Evolutionary conservation across 495 filamentous ascomycete species (phyloP).

Genomic region (Penicillium ucsense): DNA sequence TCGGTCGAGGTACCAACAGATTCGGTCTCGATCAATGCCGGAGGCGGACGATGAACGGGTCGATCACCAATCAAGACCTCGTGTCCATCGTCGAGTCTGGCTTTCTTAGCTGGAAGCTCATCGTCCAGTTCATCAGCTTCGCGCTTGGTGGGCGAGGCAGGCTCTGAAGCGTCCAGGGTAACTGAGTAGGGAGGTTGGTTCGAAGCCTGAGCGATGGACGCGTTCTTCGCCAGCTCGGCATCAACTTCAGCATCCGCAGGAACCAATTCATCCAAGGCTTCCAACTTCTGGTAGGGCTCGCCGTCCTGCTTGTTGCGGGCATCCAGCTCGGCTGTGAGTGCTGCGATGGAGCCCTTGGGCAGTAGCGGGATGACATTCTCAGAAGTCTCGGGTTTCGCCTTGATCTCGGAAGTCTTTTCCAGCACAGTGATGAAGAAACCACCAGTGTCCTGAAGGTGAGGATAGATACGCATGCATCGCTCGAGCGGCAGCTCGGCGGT

Average conservation of each 20-base stretch:
- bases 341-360: slow-evolving; percentile 38
- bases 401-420: slow-evolving; percentile 84
- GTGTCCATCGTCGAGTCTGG: slow-evolving; percentile 36
- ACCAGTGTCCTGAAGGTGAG: slow-evolving; percentile 90
- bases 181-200: slow-evolving; percentile 31
- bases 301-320: slow-evolving; percentile 32
- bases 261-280: slow-evolving; percentile 40
- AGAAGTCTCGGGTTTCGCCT: slow-evolving; percentile 65
- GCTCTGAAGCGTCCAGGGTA: slow-evolving; percentile 17
- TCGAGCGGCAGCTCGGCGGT: slow-evolving; percentile 62
- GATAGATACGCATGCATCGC: slow-evolving; percentile 85
- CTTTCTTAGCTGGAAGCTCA: slow-evolving; percentile 35
- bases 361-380: slow-evolving; percentile 39
- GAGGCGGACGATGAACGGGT: slow-evolving; percentile 38
- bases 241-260: slow-evolving; percentile 25
- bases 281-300: slow-evolving; percentile 37
- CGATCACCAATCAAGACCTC: slow-evolving; percentile 40
- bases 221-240: slow-evolving; percentile 32
- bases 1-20: slow-evolving; percentile 27
- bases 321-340: slow-evolving; percentile 46
- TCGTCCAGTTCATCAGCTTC: slow-evolving; percentile 32
- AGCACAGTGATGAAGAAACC: slow-evolving; percentile 95
- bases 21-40: slow-evolving; percentile 28
- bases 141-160: slow-evolving; percentile 26
- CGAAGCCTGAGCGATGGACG: slow-evolving; percentile 32